Evolutionary conservation across 164 flowering plant species (phyloP), one percentile per base, ranked within the genome.

Genomic region (Saururus chinensis): DNA sequence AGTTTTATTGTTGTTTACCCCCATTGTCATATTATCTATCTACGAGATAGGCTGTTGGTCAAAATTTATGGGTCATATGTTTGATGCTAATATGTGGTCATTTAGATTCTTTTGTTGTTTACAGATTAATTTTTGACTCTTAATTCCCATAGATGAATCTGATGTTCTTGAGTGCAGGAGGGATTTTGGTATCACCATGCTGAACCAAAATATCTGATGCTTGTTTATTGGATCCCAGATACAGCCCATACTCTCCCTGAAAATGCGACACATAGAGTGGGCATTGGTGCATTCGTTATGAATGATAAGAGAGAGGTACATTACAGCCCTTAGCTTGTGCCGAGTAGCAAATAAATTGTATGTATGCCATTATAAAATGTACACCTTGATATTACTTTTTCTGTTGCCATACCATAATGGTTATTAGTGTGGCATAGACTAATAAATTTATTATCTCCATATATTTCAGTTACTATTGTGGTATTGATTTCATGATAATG

Each of bases 121-220:
- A 23, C 19, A 9, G 53, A 6, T 51, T 62, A 51, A 26, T 25
- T 16, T 22, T 58, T 40, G 25, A 23, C 54, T 53, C 17, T 53
- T 1, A 20, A 40, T 23, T 61, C 21, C 9, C 7, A 22, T 16
- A 24, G 19, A 1, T 20, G 4, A 42, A 13, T 13, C 4, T 35
- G 55, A 23, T 59, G 19, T 53, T 24, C 45, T 57, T 65, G 56
- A 8, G 17, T 17, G 14, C 74, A 80, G 84, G 81, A 74, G 41
- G 84, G 84, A 21, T 80, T 80, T 65, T 54, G 73, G 76, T 77
- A 77, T 66, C 81, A 78, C 64, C 80, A 78, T 72, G 80, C 84
- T 5, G 81, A 78, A 59, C 78, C 80, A 64, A 63, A 59, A 25
- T 74, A 80, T 66, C 51, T 80, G 60, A 78, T 80, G 84, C 80